phyloP scores from a whole-genome alignment of 1,284 basidiomycete genomes.

The Irpex sp. region DNA sequence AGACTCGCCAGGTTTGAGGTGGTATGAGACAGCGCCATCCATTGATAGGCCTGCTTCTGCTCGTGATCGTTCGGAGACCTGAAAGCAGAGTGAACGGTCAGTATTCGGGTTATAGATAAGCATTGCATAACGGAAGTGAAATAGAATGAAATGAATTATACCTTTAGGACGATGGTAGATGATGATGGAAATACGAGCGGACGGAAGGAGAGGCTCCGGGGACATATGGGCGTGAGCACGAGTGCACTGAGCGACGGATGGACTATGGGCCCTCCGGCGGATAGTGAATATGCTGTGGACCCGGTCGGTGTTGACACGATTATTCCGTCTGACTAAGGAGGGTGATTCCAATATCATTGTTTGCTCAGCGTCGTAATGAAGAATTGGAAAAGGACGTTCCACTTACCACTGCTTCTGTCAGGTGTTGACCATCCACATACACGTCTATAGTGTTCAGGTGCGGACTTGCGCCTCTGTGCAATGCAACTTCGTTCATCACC shows the following conservation, averaged over 20 bases:
- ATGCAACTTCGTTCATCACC: constrained; percentile 95
- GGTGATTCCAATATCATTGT: too few species aligned
- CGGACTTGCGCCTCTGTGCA: constrained; percentile 89
- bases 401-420: constrained; percentile 93
- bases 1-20: constrained; percentile 80
- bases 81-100: background rate
- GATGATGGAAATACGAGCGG: constrained; percentile 88
- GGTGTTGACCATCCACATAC: constrained; percentile 92
- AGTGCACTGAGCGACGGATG: constrained; percentile 90
- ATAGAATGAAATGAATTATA: constrained; percentile 35
- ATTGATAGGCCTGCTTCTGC: constrained; percentile 88
- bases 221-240: constrained; percentile 93
- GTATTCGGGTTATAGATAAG: background rate
- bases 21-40: constrained; percentile 84
- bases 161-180: constrained; percentile 78
- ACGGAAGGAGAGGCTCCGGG: constrained; percentile 88
- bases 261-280: constrained; percentile 94
- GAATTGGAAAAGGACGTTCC: background rate
- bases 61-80: constrained; percentile 86
- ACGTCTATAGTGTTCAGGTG: constrained; percentile 95
- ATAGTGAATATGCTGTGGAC: constrained; percentile 95
- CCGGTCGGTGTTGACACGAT: constrained; percentile 96
- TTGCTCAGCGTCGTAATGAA: background rate
- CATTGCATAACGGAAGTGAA: too few species aligned
- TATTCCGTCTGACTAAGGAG: constrained; percentile 81